Evolutionary conservation across 768 basidiomycete genomes (phyloP).

Genomic region (Tremella yokohamensis): DNA sequence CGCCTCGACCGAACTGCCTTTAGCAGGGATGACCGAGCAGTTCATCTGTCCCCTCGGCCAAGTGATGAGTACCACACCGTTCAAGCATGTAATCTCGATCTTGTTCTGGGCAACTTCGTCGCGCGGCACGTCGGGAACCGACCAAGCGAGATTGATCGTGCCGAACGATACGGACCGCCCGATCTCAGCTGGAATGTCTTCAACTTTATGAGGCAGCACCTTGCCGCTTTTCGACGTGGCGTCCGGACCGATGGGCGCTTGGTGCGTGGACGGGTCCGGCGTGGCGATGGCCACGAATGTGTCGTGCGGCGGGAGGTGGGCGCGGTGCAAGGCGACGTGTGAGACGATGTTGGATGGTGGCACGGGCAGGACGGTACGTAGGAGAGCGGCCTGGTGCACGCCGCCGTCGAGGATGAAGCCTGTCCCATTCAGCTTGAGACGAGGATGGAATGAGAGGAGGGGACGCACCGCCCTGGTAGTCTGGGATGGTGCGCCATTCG

Average conservation of each 20-base stretch:
- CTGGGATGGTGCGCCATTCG: slow-evolving; percentile 76
- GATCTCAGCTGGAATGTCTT: slow-evolving; percentile 20
- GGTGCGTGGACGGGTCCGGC: slow-evolving; percentile 13
- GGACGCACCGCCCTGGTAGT: slow-evolving; percentile 53
- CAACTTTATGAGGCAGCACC: slow-evolving; percentile 10
- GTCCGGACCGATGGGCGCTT: slow-evolving; percentile 35
- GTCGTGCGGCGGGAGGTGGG: slow-evolving; percentile 73
- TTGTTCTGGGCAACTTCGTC: slow-evolving; percentile 16
- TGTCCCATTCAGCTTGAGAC: slow-evolving; percentile 54
- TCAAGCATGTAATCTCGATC: slow-evolving; percentile 27
- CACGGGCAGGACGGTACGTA: slow-evolving; percentile 62
- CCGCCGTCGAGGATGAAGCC: slow-evolving; percentile 68
- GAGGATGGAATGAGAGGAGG: too few relatives aligned
- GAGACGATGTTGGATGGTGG: slow-evolving; percentile 61
- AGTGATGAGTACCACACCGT: slow-evolving; percentile 32
- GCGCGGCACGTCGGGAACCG: slow-evolving; percentile 24
- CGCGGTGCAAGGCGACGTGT: slow-evolving; percentile 65
- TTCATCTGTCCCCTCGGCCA: slow-evolving; percentile 15
- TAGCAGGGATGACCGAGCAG: slow-evolving; percentile 22
- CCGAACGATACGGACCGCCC: slow-evolving; percentile 41
- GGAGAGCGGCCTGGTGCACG: slow-evolving; percentile 42
- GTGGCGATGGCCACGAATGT: slow-evolving; percentile 57
- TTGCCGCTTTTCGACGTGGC: not conserved
- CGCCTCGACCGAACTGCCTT: slow-evolving; percentile 51
- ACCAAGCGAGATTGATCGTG: slow-evolving; percentile 38